These are phyloP conservation scores for Lagerstroemia speciosa DNA, from an alignment of 345 rosid genomes.

Conservation along the genomic window DNA sequence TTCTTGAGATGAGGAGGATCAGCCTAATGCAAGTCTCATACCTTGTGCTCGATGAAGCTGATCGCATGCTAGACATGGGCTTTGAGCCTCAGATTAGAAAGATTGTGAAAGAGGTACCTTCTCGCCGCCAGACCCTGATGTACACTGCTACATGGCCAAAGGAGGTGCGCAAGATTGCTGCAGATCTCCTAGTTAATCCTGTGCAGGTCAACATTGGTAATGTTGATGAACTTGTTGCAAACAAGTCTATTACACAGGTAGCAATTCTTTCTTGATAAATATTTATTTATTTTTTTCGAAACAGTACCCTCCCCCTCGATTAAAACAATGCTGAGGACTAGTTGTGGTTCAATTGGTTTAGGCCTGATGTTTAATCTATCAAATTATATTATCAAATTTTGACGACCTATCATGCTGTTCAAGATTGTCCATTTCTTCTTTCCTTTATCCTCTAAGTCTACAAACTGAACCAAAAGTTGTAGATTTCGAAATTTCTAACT, in stretches of 20 bases:
- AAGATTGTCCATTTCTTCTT: background rate
- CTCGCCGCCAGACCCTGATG: slow-evolving; percentile 96
- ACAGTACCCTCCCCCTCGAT: background rate
- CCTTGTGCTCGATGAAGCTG: slow-evolving; percentile 97
- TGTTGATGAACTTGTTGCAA: slow-evolving; percentile 95
- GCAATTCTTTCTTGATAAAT: background rate
- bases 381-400: background rate
- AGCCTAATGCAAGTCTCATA: slow-evolving; percentile 82
- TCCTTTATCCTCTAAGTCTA: background rate
- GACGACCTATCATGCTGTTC: background rate
- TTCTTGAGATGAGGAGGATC: slow-evolving; percentile 89
- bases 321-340: background rate
- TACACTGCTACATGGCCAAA: slow-evolving; percentile 97
- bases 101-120: slow-evolving; percentile 87
- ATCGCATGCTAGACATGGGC: slow-evolving; percentile 99
- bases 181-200: slow-evolving; percentile 86
- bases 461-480: background rate
- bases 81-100: slow-evolving; percentile 96
- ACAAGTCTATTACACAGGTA: slow-evolving; percentile 97
- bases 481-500: background rate
- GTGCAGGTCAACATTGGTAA: slow-evolving; percentile 96
- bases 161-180: slow-evolving; percentile 96
- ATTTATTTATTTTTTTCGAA: background rate
- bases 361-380: background rate
- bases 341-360: background rate